Evolutionary conservation across 192 early-diverging fungal species (phyloP).

Genomic region (Phycomyces nitens): DNA sequence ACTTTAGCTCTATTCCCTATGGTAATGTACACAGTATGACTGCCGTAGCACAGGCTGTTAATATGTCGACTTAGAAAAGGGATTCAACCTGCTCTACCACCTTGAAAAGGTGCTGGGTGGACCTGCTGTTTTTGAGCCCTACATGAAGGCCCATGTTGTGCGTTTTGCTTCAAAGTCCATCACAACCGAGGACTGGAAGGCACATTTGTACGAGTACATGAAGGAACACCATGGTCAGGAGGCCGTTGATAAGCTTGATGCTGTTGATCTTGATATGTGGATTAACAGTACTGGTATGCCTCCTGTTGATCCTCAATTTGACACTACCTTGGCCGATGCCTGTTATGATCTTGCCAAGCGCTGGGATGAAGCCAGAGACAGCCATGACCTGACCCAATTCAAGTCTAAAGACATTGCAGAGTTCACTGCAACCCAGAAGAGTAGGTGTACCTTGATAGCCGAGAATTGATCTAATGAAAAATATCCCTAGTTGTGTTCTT

Average conservation of each 20-base stretch:
- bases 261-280: slow-evolving; percentile 91
- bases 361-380: slow-evolving; percentile 60
- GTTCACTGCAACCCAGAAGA: slow-evolving; percentile 72
- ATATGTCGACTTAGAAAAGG: slow-evolving; percentile 70
- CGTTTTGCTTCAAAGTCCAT: slow-evolving; percentile 85
- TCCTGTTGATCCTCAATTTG: slow-evolving; percentile 78
- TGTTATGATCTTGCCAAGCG: slow-evolving; percentile 75
- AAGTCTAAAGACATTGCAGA: slow-evolving; percentile 54
- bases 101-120: slow-evolving; percentile 89
- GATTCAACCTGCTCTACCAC: slow-evolving; percentile 89
- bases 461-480: background rate
- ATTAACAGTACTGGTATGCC: slow-evolving; percentile 85
- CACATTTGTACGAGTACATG: slow-evolving; percentile 79
- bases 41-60: no score
- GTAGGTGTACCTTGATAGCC: slow-evolving; percentile 16
- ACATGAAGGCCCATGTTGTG: slow-evolving; percentile 74
- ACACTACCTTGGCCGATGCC: slow-evolving; percentile 74
- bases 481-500: slow-evolving; percentile 69
- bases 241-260: slow-evolving; percentile 65
- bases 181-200: slow-evolving; percentile 86
- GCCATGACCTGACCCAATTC: slow-evolving; percentile 46
- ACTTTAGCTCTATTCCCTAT: slow-evolving; percentile 80
- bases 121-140: slow-evolving; percentile 80
- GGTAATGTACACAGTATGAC: slow-evolving; percentile 47
- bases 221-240: slow-evolving; percentile 54